Base-by-base conservation (phyloP, 139 green algal species). In the Parachlorella kessleri region DNA sequence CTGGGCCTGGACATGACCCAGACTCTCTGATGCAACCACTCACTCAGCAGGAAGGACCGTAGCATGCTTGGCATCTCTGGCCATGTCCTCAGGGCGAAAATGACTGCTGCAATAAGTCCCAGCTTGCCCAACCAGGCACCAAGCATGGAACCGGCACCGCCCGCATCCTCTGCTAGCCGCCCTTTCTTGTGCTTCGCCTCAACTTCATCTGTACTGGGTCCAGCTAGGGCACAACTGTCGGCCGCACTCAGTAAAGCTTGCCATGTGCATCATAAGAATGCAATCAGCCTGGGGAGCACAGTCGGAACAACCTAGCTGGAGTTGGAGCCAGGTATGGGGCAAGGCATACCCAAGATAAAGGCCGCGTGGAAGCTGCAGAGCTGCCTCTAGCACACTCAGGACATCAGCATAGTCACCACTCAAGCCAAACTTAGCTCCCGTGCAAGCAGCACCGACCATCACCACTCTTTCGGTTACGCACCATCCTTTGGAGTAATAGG, bases 1-100 rank as follows among this genome's bases (percentile, higher is more conserved):
- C 6, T 3, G 23, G 32, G 28, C 38, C 9, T 39, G 40, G 70
- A n/a, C n/a, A n/a, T n/a, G n/a, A n/a, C n/a, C n/a, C n/a, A n/a
- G n/a, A n/a, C n/a, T n/a, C n/a, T n/a, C n/a, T n/a, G n/a, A n/a
- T n/a, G n/a, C n/a, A n/a, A n/a, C n/a, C n/a, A n/a, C 73, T 68
- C 63, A 79, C 73, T 41, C 18, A 67, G 36, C 5, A 59, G 30
- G 21, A 80, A 42, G 9, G 75, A 53, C 4, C 37, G 38, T 28
- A 80, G 75, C 65, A 73, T n/a, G 33, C 41, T 41, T 3, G 75
- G 75, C 40, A 80, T 59, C 14, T 18, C 21, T 18, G 48, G 65
- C 65, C 33, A 64, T 24, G 63, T 28, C 75, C 54, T 41, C 75
- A 80, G 64, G 39, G 73, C 63, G 63, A 36, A 65, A n/a, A 73